phyloP scores from a whole-genome alignment of 257 asterid genomes.

The Sherardia arvensis region DNA sequence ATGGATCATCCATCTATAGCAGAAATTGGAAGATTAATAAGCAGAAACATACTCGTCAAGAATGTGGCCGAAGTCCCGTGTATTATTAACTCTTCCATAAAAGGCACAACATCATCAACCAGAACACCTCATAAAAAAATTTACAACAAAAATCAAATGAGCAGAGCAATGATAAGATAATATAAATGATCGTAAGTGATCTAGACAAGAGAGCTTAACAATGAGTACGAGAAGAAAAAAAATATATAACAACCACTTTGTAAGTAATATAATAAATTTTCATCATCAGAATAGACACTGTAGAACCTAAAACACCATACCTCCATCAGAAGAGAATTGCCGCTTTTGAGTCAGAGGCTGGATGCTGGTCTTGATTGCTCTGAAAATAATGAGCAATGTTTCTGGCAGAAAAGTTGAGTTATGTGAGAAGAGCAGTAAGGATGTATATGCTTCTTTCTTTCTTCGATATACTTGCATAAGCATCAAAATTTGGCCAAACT shows the following conservation, averaged over 20 bases:
- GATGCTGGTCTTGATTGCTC: slow-evolving; percentile 29
- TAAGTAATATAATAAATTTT: neutral
- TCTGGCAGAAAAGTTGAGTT: neutral
- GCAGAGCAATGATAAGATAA: neutral
- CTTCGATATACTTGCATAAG: neutral
- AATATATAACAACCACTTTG: neutral
- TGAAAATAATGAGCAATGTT: slow-evolving; percentile 24
- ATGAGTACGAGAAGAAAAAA: too few species aligned
- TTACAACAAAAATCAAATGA: slow-evolving; percentile 18
- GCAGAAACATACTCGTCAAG: slow-evolving; percentile 62
- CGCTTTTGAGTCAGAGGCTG: slow-evolving; percentile 40
- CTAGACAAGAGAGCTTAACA: neutral
- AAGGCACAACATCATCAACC: slow-evolving; percentile 90
- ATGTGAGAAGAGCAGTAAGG: too few species aligned
- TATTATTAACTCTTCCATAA: slow-evolving; percentile 89
- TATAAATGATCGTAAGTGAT: neutral
- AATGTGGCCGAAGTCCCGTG: slow-evolving; percentile 85
- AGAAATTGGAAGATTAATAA: neutral
- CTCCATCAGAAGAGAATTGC: slow-evolving; percentile 58
- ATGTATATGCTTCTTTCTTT: too few species aligned
- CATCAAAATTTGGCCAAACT: neutral
- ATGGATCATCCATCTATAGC: too few species aligned
- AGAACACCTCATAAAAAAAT: slow-evolving; percentile 31
- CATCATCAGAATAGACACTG: neutral
- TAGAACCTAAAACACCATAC: slow-evolving; percentile 42